Percentiles rank a stretch among this genome's conserved stretches.
These are phyloP conservation scores for Tripidium arundinaceum DNA, from an alignment of 202 grass and related monocot species.

Conservation along the genomic window DNA sequence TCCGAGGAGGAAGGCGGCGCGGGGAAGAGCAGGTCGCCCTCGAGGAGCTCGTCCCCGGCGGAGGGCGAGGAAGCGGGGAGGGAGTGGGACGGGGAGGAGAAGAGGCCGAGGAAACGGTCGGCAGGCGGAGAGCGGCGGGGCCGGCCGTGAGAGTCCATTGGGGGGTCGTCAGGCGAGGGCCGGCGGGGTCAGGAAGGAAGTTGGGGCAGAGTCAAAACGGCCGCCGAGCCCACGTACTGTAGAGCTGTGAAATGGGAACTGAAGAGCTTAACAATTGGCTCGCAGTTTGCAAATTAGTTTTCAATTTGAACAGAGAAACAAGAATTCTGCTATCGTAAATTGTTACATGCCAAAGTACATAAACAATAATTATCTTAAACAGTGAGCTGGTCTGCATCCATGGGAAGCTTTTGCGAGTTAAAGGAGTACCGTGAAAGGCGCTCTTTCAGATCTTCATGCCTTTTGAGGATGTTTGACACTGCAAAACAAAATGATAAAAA, in stretches of 20 bases:
- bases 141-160: slow-evolving; percentile 21
- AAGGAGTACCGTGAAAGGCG: slow-evolving; percentile 73
- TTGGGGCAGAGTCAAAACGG: neutral
- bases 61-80: neutral
- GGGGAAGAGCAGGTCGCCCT: slow-evolving; percentile 37
- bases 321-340: neutral
- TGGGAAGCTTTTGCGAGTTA: neutral
- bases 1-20: slow-evolving; percentile 1
- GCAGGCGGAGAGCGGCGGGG: slow-evolving; percentile 27
- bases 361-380: neutral
- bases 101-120: slow-evolving; percentile 51
- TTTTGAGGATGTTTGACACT: slow-evolving; percentile 60
- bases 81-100: slow-evolving; percentile 32
- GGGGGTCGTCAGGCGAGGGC: neutral
- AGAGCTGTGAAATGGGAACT: neutral
- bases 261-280: neutral
- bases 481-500: slow-evolving; percentile 33
- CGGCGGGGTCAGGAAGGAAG: too few relatives aligned
- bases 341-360: neutral
- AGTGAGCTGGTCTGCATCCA: neutral
- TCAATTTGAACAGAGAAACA: neutral
- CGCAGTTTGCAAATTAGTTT: neutral
- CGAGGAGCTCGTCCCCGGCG: slow-evolving; percentile 33
- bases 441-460: slow-evolving; percentile 88
- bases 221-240: too few relatives aligned